Evolutionary conservation across 169 alveolate genomes (phyloP).

Genomic region (Theileria sp.): DNA sequence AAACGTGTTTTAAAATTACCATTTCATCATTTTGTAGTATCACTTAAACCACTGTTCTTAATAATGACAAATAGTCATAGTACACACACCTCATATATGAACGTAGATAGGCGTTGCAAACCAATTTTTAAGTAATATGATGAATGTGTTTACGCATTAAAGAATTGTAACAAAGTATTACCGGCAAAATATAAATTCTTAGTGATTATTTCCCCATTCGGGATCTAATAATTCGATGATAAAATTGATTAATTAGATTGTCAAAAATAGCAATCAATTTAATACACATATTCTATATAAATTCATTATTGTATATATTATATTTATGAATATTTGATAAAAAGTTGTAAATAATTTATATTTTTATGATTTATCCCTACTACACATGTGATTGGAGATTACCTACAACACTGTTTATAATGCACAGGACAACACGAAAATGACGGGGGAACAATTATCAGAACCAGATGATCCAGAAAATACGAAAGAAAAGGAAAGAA

Average conservation of each 20-base stretch:
- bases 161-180: background rate
- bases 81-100: background rate
- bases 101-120: background rate
- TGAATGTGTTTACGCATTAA: too few species aligned
- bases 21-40: too few species aligned
- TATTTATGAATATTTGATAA: too few species aligned
- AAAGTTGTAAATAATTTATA: background rate
- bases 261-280: background rate
- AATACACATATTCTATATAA: too few species aligned
- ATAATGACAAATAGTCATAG: background rate
- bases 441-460: background rate
- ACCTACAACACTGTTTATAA: background rate
- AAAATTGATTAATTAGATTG: background rate
- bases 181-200: background rate
- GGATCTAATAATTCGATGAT: background rate
- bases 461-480: background rate
- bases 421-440: background rate
- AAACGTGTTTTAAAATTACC: background rate
- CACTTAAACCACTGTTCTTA: too few species aligned
- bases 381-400: background rate
- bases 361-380: background rate
- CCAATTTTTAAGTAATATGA: background rate
- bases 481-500: background rate
- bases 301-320: background rate
- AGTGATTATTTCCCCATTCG: background rate